phyloP scores from a whole-genome alignment of 2,329 filamentous ascomycete genomes.

The Aspergillus sp. region DNA sequence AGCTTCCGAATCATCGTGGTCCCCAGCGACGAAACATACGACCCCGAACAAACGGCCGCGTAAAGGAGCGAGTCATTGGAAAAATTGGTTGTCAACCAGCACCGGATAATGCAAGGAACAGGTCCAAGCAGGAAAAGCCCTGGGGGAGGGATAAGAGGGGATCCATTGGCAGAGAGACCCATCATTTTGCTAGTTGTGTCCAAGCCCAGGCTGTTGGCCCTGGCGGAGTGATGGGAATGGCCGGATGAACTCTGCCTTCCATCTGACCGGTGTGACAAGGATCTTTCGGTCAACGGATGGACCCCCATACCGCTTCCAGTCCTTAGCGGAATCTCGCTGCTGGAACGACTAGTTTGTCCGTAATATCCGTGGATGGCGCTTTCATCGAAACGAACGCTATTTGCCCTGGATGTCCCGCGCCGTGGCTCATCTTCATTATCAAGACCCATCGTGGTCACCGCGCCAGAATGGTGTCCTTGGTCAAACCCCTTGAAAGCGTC shows the following conservation, averaged over 20 bases:
- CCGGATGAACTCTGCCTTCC: constrained; percentile 92
- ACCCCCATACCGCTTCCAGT: constrained; percentile 77
- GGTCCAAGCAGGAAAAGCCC: constrained; percentile 83
- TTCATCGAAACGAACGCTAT: constrained; percentile 96
- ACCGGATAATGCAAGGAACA: constrained; percentile 90
- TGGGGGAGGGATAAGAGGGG: constrained; percentile 75
- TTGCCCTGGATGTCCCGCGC: constrained; percentile 85
- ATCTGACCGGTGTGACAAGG: constrained; percentile 92
- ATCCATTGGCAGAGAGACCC: constrained; percentile 63
- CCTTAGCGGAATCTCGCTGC: constrained; percentile 76
- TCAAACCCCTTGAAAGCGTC: constrained; percentile 91
- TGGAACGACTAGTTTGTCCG: constrained; percentile 77
- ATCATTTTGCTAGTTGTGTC: constrained; percentile 67
- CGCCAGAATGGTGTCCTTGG: constrained; percentile 73
- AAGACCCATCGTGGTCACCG: constrained; percentile 77
- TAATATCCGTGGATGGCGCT: constrained; percentile 90
- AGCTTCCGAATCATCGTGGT: constrained; percentile 72
- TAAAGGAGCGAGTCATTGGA: constrained; percentile 87
- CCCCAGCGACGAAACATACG: constrained; percentile 82
- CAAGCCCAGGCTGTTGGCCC: constrained; percentile 84
- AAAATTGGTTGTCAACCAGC: constrained; percentile 89
- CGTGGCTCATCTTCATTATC: constrained; percentile 84
- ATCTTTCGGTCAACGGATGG: constrained; percentile 82
- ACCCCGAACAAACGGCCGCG: constrained; percentile 88
- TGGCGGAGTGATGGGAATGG: constrained; percentile 71